Conservation (phyloP, 148 eudicot genomes). For the Agrostemma githago region DNA sequence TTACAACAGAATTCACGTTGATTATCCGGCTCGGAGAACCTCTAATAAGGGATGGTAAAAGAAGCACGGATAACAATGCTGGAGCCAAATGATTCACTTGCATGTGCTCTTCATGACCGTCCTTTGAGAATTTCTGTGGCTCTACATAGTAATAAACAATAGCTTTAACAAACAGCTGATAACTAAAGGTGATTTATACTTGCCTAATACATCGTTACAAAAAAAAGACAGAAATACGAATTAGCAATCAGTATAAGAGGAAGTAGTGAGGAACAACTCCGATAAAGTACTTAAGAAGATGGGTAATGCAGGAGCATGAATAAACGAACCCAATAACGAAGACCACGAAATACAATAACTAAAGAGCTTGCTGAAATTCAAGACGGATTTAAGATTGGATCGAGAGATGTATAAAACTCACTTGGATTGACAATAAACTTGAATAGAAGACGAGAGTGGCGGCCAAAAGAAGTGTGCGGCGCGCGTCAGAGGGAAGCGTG, state of each 20-base stretch:
- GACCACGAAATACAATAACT: no score
- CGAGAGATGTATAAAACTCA: no score
- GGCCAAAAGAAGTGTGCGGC: no score
- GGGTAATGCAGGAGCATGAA: not conserved
- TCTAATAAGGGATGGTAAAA: slow-evolving; percentile 85
- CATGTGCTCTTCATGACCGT: slow-evolving; percentile 88
- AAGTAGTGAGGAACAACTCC: not conserved
- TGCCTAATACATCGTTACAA: not conserved
- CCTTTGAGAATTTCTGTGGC: slow-evolving; percentile 81
- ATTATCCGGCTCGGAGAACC: slow-evolving; percentile 93
- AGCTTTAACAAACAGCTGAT: slow-evolving; percentile 10
- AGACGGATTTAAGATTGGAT: no score
- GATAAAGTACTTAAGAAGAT: not conserved
- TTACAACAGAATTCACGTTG: slow-evolving; percentile 86
- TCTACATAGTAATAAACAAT: slow-evolving; percentile 37
- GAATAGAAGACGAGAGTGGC: no score
- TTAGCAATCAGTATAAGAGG: not conserved
- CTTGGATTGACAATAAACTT: no score
- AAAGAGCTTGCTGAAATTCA: no score
- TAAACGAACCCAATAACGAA: no score
- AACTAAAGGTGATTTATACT: not conserved
- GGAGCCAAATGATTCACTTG: slow-evolving; percentile 98
- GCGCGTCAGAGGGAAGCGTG: no score
- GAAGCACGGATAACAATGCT: slow-evolving; percentile 75
- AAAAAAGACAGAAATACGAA: not conserved